Conservation (phyloP, 2,329 filamentous ascomycete genomes). For the Aspergillus pseudoglaucus region DNA sequence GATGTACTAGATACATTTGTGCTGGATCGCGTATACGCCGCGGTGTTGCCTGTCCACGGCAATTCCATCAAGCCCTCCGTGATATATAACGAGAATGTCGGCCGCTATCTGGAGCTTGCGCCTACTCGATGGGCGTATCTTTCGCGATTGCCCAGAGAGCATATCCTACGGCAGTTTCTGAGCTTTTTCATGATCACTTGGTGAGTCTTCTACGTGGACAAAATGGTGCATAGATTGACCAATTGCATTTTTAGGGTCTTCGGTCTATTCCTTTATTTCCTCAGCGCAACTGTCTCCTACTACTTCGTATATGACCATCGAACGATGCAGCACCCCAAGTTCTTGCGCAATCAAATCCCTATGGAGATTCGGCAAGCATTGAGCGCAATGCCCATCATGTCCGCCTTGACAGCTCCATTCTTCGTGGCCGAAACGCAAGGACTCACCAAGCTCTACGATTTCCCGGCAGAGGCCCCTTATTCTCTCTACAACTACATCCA, state of each 20-base stretch:
- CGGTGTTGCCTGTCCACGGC: conserved; percentile 6
- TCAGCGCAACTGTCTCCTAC: conserved; percentile 76
- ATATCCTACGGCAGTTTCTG: conserved; percentile 1
- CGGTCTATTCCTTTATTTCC: conserved; percentile 72
- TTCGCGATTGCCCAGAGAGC: not conserved
- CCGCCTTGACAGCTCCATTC: conserved; percentile 69
- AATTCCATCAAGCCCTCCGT: conserved; percentile 3
- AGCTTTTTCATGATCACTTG: conserved; percentile 25
- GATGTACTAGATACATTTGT: conserved; percentile 15
- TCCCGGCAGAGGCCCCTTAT: conserved; percentile 64
- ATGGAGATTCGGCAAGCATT: conserved; percentile 77
- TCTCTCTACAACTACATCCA: conserved; percentile 70
- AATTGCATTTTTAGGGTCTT: conserved; percentile 59
- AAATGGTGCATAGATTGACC: not conserved
- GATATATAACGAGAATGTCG: conserved; percentile 21
- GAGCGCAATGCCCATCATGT: conserved; percentile 70
- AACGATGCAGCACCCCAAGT: conserved; percentile 81
- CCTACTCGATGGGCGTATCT: conserved; percentile 18
- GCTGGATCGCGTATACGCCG: conserved; percentile 15
- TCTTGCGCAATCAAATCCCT: conserved; percentile 82
- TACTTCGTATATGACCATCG: conserved; percentile 84
- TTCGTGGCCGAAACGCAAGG: conserved; percentile 80
- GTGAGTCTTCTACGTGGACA: conserved; percentile 7
- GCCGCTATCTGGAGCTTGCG: conserved; percentile 18
- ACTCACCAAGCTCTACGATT: conserved; percentile 79